Evolutionary conservation across 2,329 filamentous ascomycete genomes (phyloP).

Genomic region (Conoideocrella luteorostrata): DNA sequence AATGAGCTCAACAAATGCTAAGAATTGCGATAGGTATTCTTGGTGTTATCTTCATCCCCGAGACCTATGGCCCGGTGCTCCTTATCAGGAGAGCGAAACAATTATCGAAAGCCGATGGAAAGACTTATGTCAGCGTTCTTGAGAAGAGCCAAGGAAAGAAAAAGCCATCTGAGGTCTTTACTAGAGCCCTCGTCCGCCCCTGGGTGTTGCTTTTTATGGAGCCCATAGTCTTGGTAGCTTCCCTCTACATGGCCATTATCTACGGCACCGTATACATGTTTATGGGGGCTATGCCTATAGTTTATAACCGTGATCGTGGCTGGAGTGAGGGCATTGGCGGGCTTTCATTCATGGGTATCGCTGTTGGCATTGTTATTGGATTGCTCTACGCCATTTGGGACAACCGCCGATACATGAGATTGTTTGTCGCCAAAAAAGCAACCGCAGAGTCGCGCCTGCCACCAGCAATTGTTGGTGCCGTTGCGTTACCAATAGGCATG

Average conservation of each 20-base stretch:
- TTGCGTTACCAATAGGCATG: slow-evolving; percentile 47
- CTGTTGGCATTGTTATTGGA: slow-evolving; percentile 50
- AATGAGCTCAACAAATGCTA: no score
- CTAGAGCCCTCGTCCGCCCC: slow-evolving; percentile 31
- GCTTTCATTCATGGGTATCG: slow-evolving; percentile 53
- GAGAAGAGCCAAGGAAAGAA: not conserved
- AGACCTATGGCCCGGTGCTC: slow-evolving; percentile 47
- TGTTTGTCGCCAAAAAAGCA: slow-evolving; percentile 40
- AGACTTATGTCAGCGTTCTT: not conserved
- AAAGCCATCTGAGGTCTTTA: not conserved
- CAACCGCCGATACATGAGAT: slow-evolving; percentile 40
- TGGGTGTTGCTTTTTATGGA: slow-evolving; percentile 56
- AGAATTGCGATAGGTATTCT: slow-evolving; percentile 44
- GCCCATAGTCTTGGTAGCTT: slow-evolving; percentile 54
- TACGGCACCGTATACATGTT: slow-evolving; percentile 43
- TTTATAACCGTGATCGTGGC: slow-evolving; percentile 46
- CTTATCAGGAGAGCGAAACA: slow-evolving; percentile 36
- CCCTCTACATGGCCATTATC: slow-evolving; percentile 51
- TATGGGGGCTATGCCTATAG: slow-evolving; percentile 44
- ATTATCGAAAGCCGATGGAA: not conserved
- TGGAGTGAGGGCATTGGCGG: slow-evolving; percentile 47
- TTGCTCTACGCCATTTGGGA: slow-evolving; percentile 40
- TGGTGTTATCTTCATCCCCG: slow-evolving; percentile 37
- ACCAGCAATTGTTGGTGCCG: slow-evolving; percentile 46
- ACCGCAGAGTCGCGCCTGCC: slow-evolving; percentile 53